Evolutionary conservation across 1,284 basidiomycete species (phyloP), one percentile per base, ranked within the genome.

Genomic region (Porphyrellus sp.): DNA sequence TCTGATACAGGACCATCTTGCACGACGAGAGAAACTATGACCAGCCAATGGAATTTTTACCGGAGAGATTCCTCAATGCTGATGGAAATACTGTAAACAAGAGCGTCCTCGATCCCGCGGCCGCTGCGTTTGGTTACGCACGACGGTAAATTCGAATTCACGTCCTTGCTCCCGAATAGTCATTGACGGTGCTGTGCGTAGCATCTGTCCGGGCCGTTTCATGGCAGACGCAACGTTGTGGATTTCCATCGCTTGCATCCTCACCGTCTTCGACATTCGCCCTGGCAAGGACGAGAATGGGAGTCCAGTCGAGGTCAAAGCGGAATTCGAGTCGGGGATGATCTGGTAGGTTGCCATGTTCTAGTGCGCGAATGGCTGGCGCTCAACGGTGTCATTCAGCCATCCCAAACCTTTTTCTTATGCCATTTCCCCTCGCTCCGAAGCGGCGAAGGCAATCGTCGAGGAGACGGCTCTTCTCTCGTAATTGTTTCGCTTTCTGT

Each of bases 181-280:
- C 39, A 2, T n/a, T 57, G 18, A 63, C 35, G 18, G 24, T 12
- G 12, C 6, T 28, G 8, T 21, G 3, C 33, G n/a, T 24, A 74
- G 78, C 25, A 71, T 75, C 18, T 80, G 78, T 55, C 79, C 79
- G 4, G 79, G 79, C 6, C 72, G 76, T 16, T 74, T 72, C 59
- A 70, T 77, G 63, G 79, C 75, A 8, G 76, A 77, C 48, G 70
- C 74, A 0, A 74, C 76, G 38, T 56, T 80, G 9, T 80, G 76
- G 75, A 73, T 80, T 30, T 74, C 76, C 0, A 70, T 80, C n/a
- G 79, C 75, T 13, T 76, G 70, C 40, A 74, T 80, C n/a, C 65
- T 79, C 52, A 65, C 69, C n/a, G 70, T 68, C 4, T 79, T 78
- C 50, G 59, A 75, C 39, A 74, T 79, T 39, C 52, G 57, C 9